Conservation (phyloP, 345 rosid species). For the Carallia brachiata region DNA sequence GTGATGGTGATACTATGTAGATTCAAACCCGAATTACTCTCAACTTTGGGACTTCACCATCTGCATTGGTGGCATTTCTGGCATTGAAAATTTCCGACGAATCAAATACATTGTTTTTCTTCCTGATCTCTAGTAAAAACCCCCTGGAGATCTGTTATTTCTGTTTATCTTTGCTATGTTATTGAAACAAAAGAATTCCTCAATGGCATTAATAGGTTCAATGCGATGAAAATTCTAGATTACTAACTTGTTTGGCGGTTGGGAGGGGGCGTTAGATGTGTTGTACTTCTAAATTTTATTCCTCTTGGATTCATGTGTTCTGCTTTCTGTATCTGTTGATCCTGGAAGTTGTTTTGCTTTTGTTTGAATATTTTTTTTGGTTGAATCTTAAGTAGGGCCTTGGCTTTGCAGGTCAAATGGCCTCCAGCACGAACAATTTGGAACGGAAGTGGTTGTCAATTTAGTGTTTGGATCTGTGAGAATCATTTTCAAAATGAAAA, state of each 20-base stretch:
- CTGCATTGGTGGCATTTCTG: neutral
- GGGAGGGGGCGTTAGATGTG: neutral
- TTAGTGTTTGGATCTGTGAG: constrained; percentile 31
- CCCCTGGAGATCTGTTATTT: neutral
- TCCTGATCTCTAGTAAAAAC: neutral
- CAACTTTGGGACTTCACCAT: neutral
- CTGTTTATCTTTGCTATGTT: neutral
- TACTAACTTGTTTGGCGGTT: neutral
- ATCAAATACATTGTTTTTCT: neutral
- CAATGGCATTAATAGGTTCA: neutral
- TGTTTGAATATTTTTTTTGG: too few species aligned
- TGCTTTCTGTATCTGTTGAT: neutral
- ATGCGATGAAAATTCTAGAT: neutral
- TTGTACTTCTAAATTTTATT: neutral
- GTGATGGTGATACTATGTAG: too few species aligned
- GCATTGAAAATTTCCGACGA: neutral
- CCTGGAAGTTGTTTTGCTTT: neutral
- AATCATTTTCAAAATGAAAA: constrained; percentile 26
- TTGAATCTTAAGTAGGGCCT: constrained; percentile 7
- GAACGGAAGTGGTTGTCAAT: constrained; percentile 31
- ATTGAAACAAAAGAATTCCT: neutral
- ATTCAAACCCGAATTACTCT: neutral
- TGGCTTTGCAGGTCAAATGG: constrained; percentile 49
- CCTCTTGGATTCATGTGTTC: neutral
- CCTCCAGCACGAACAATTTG: constrained; percentile 40